Evolutionary conservation across 1,284 basidiomycete genomes (phyloP).

Genomic region (Gomphus sp.): DNA sequence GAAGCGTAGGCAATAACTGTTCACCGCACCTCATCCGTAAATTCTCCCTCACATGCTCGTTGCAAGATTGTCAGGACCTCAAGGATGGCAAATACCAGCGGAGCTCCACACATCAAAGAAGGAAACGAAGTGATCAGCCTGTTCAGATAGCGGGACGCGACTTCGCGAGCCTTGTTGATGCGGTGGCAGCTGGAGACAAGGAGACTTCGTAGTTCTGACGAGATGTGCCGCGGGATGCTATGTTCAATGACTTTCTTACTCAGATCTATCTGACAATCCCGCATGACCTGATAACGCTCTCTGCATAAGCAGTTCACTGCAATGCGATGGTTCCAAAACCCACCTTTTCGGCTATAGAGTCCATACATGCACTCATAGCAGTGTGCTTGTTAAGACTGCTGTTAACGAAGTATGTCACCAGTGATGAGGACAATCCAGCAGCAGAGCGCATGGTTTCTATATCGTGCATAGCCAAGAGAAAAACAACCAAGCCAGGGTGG

Average conservation of each 20-base stretch:
- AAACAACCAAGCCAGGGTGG: constrained; percentile 78
- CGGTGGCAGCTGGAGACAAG: constrained; percentile 81
- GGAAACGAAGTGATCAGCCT: constrained; percentile 89
- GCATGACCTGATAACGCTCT: constrained; percentile 49
- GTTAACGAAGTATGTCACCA: constrained; percentile 88
- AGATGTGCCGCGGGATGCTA: constrained; percentile 63
- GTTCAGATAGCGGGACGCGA: constrained; percentile 79
- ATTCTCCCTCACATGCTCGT: constrained; percentile 86
- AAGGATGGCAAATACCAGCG: constrained; percentile 82
- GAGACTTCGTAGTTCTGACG: constrained; percentile 67
- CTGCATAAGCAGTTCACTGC: constrained; percentile 1
- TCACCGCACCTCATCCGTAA: constrained; percentile 71
- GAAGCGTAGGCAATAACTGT: not conserved
- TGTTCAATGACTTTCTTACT: constrained; percentile 73
- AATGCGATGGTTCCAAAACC: constrained; percentile 9
- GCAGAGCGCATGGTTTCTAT: constrained; percentile 84
- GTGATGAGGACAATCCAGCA: constrained; percentile 71
- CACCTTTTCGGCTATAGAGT: constrained; percentile 82
- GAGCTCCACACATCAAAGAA: constrained; percentile 85
- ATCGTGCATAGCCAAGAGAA: constrained; percentile 83
- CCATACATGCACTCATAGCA: constrained; percentile 68
- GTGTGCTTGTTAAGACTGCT: constrained; percentile 71
- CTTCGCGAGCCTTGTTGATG: constrained; percentile 70
- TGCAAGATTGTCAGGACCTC: constrained; percentile 89
- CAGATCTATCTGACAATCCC: constrained; percentile 61